Conservation (phyloP, 2,329 filamentous ascomycete genomes). For the Pleomassaria siparia region DNA sequence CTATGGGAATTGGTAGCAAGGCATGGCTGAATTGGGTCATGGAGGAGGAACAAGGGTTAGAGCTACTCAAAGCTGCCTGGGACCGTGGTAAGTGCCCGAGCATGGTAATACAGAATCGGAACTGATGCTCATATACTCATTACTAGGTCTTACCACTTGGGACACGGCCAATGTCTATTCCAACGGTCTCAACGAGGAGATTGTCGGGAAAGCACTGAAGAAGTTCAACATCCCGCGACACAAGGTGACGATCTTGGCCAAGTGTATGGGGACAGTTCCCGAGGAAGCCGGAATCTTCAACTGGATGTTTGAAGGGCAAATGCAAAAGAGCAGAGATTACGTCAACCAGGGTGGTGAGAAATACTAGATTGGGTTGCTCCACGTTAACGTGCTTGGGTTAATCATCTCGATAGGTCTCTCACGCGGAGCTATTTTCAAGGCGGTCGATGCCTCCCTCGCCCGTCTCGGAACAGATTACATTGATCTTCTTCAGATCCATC, state of each 20-base stretch:
- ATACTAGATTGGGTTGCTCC: neutral
- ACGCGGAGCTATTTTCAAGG: conserved; percentile 49
- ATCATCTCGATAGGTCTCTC: conserved; percentile 31
- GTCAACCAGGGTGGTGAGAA: conserved; percentile 17
- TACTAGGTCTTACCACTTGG: conserved; percentile 53
- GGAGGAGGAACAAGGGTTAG: conserved; percentile 53
- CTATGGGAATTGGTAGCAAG: conserved; percentile 28
- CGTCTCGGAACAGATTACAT: conserved; percentile 51
- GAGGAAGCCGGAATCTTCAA: neutral
- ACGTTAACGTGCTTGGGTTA: neutral
- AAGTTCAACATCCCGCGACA: conserved; percentile 62
- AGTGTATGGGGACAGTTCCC: conserved; percentile 43
- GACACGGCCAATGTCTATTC: conserved; percentile 54
- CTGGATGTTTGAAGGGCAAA: neutral
- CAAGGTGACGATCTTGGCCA: conserved; percentile 63
- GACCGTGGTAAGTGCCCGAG: conserved; percentile 47
- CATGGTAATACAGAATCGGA: neutral
- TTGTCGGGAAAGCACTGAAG: conserved; percentile 64
- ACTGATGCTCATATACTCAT: neutral
- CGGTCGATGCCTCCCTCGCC: conserved; percentile 48
- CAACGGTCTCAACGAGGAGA: conserved; percentile 61
- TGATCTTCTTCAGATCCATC: conserved; percentile 55
- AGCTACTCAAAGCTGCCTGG: conserved; percentile 55
- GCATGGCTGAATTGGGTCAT: conserved; percentile 42
- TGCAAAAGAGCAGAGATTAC: conserved; percentile 38